These are phyloP conservation scores for Penicillium canariense DNA, from an alignment of 495 filamentous ascomycete species.

Conservation along the genomic window DNA sequence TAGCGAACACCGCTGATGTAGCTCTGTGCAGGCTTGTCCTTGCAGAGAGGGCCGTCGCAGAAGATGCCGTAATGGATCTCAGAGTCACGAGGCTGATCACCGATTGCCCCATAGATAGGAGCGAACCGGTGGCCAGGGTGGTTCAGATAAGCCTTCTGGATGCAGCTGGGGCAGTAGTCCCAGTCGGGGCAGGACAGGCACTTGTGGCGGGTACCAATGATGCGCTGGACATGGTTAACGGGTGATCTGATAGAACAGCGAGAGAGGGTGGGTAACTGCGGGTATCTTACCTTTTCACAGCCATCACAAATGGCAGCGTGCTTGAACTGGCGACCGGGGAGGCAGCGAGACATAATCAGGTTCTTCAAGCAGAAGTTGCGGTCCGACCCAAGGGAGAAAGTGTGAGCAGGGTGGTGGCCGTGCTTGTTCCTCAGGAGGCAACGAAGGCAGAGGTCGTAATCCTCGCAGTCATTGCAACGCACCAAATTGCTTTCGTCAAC, in stretches of 20 bases:
- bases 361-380: constrained; percentile 40
- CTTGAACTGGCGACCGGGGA: constrained; percentile 74
- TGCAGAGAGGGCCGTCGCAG: constrained; percentile 94
- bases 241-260: neutral
- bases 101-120: constrained; percentile 76
- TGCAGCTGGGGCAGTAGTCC: constrained; percentile 89
- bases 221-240: constrained; percentile 46
- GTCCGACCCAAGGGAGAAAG: constrained; percentile 53
- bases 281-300: constrained; percentile 68
- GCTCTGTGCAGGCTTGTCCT: constrained; percentile 46
- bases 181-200: constrained; percentile 96
- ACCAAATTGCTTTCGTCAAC: constrained; percentile 75
- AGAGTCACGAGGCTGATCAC: constrained; percentile 47
- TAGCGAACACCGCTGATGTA: constrained; percentile 88
- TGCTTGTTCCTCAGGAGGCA: constrained; percentile 78
- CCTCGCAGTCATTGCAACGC: constrained; percentile 79
- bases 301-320: constrained; percentile 94
- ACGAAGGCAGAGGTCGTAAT: constrained; percentile 85
- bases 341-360: constrained; percentile 58
- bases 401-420: constrained; percentile 90
- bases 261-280: neutral
- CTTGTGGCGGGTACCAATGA: constrained; percentile 92
- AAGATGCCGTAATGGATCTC: constrained; percentile 79
- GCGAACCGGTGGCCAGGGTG: constrained; percentile 91
- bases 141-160: constrained; percentile 57